phyloP scores from a whole-genome alignment of 2,329 filamentous ascomycete genomes.

The Madurella mycetomatis region DNA sequence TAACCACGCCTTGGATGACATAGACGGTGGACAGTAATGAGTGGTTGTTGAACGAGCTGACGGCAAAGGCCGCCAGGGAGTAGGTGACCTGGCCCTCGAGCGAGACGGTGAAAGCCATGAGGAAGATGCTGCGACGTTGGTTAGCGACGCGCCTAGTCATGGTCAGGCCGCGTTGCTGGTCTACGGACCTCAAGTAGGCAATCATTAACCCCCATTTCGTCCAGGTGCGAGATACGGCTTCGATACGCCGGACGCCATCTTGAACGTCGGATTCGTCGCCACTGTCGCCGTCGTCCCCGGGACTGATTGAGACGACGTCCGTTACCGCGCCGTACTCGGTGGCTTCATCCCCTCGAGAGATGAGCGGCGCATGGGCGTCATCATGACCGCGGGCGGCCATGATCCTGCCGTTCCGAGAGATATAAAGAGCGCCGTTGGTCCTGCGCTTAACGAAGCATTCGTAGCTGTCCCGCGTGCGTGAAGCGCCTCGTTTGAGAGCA shows the following conservation, averaged over 20 bases:
- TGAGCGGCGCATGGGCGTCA: conserved; percentile 6
- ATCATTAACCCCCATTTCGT: conserved; percentile 29
- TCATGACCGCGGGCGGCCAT: conserved; percentile 6
- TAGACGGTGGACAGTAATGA: conserved; percentile 61
- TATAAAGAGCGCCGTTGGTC: not conserved
- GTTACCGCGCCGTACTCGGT: conserved; percentile 15
- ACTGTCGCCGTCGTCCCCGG: not conserved
- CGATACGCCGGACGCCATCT: conserved; percentile 32
- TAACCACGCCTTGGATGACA: conserved; percentile 60
- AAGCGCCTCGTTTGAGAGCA: not conserved
- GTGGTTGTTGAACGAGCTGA: conserved; percentile 58
- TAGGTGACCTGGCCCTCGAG: conserved; percentile 61
- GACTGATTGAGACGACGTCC: not conserved
- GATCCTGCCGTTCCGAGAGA: not conserved
- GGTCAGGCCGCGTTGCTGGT: not conserved
- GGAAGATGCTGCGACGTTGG: conserved; percentile 37
- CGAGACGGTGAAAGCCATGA: conserved; percentile 64
- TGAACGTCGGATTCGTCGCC: conserved; percentile 22
- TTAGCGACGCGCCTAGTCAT: conserved; percentile 10
- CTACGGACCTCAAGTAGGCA: conserved; percentile 29
- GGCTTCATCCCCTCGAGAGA: not conserved
- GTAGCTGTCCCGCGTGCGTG: not conserved
- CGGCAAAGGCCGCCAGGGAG: conserved; percentile 58
- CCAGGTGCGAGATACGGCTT: conserved; percentile 32
- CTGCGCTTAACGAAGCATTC: not conserved